Conservation (phyloP, 768 basidiomycete genomes). For the Galerina marginata region DNA sequence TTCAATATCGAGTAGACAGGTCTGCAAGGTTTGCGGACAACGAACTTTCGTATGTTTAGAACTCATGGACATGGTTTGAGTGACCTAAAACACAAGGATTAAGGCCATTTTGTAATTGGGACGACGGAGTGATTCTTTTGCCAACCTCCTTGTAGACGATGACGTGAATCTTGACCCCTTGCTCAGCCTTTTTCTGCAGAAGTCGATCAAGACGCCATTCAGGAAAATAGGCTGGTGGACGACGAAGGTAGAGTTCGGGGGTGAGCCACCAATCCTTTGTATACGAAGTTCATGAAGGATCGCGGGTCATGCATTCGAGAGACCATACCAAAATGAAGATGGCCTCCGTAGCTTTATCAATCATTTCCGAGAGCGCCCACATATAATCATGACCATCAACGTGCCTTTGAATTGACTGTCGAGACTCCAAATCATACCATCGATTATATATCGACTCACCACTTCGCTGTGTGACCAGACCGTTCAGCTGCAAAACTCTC, state of each 20-base stretch:
- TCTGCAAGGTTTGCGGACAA: background rate
- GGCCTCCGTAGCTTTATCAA: conserved; percentile 79
- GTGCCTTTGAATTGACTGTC: conserved; percentile 54
- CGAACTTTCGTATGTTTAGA: conserved; percentile 81
- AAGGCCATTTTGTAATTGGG: background rate
- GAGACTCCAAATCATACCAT: background rate
- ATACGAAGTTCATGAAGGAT: background rate
- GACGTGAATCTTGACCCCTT: conserved; percentile 92
- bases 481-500: conserved; percentile 81
- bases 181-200: conserved; percentile 84
- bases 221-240: conserved; percentile 83
- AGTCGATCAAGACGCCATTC: conserved; percentile 91
- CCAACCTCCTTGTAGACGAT: conserved; percentile 91
- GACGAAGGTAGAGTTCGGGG: conserved; percentile 92
- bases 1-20: background rate
- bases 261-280: conserved; percentile 90
- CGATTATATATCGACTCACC: conserved; percentile 45
- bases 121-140: background rate
- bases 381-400: conserved; percentile 97
- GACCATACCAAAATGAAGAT: conserved; percentile 83
- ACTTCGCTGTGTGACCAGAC: conserved; percentile 78
- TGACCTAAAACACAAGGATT: conserved; percentile 55
- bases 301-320: background rate
- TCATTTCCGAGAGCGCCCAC: conserved; percentile 90
- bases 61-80: conserved; percentile 89